Evolutionary conservation across 2,329 filamentous ascomycete genomes (phyloP), one percentile per base, ranked within the genome.

Genomic region (Tympanopsis confertula): DNA sequence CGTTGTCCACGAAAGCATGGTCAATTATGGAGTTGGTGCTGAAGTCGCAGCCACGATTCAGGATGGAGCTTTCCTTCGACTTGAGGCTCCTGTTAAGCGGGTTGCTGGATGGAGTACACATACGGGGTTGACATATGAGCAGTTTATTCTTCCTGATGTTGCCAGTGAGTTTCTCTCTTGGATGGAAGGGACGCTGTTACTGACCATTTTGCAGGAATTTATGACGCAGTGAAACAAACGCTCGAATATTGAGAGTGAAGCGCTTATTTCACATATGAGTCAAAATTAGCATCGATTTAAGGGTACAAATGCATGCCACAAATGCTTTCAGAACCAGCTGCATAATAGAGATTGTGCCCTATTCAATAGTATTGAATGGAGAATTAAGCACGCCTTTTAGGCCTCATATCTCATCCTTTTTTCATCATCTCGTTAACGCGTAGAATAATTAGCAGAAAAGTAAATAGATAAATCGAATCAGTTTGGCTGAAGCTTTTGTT

Each of bases 1-100:
- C 18, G 72, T 86, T 1, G 81, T 85, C 2, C 81, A 86, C 50
- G 81, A 86, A 53, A 82, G 78, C 41, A 84, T 84, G 77, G 66
- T 80, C 44, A 84, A 83, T 50, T 78, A 78, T 12, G 81, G 81
- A 14, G 74, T 85, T 13, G 81, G 81, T 12, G 79, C 81, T 2
- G 80, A 85, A 46, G 71, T 86, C 4, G 78, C 81, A 10, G 78
- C 79, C 2, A 81, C 76, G 5, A 77, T 86, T 29, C 80, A 85
- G 52, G 78, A 82, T 42, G 68, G 68, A 19, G 78, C 78, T 1
- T 86, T 86, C 47, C 55, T 84, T 43, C 66, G 70, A 5, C 53
- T 86, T 4, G 80, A 85, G 45, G 80, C 81, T 3, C 81, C 81
- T 0, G 77, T 86, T 2, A 74, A 75, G 51, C 67, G 81, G 42